Base-by-base conservation (phyloP, 805 yeast species). In the Candida coleopterorum region DNA sequence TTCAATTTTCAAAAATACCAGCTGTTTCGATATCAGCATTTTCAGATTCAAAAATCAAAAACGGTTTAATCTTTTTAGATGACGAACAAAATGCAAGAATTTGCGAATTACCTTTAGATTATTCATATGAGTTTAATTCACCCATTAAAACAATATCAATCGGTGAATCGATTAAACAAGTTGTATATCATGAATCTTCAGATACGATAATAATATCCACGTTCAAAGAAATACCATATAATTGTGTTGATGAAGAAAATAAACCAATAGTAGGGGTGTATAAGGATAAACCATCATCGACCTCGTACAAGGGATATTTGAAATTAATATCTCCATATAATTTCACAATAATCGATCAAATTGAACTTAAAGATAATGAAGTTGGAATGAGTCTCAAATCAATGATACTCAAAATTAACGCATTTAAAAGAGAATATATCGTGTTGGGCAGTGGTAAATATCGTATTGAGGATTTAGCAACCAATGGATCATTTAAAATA, bases 361-460 rank as follows among this genome's bases (percentile, higher is more conserved):
- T 80, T 27, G 81, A 75, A 23, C 64, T 85, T 30, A 77, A 70
- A 6, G 81, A 74, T n/a, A 78, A 84, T 53, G 87, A 87, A 38
- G 67, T 83, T 9, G 78, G 77, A 8, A 62, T 76, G 50, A 65
- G 70, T 18, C 60, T 81, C n/a, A 71, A 77, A 47, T 60, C 79
- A 1, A 72, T 79, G 62, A 59, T 62, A 16, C 55, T 76, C 34
- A 74, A 72, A 43, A 68, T 68, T 4, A 72, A 73, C 2, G 54
- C 68, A 9, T 58, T 70, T 34, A 75, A 70, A 43, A 75, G 78
- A 43, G 93, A 85, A 49, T 75, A 77, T 34, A 60, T 93, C 7
- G 79, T 86, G 1, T 66, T 82, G n/a, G 97, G 97, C 2, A 75
- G 89, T 2, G 83, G 93, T 0, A 67, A 72, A 37, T 72, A 79